Percentiles rank a stretch among this genome's conserved stretches.
Conservation (phyloP, 345 rosid genomes). For the Pistacia vera region DNA sequence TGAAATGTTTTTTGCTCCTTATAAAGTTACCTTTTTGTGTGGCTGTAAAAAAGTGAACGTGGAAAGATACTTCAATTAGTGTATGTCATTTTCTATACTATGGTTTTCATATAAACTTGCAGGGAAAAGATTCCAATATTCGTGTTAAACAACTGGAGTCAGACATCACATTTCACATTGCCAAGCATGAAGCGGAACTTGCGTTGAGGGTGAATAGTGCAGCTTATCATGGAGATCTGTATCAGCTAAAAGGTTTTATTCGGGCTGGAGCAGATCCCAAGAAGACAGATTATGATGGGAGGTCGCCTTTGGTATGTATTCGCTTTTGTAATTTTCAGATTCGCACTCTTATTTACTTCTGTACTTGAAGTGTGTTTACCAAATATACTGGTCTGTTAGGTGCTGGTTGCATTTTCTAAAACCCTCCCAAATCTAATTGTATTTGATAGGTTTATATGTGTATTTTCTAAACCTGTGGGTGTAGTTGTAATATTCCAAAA, state of each 20-base stretch:
- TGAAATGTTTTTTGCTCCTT: background rate
- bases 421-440: background rate
- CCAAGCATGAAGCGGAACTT: constrained; percentile 95
- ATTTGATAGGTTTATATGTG: background rate
- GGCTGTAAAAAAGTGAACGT: background rate
- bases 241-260: constrained; percentile 75
- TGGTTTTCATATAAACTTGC: constrained; percentile 25
- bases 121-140: constrained; percentile 75
- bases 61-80: background rate
- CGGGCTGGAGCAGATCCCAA: constrained; percentile 88
- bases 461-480: too few relatives aligned
- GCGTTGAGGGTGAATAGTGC: constrained; percentile 85
- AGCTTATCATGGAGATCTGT: constrained; percentile 80
- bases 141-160: constrained; percentile 76
- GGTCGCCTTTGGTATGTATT: constrained; percentile 79
- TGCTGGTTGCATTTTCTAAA: background rate
- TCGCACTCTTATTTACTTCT: background rate
- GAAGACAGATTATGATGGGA: constrained; percentile 90
- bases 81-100: background rate
- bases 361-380: background rate
- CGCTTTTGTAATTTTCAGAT: background rate
- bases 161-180: constrained; percentile 83
- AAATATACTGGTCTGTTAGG: background rate
- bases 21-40: background rate
- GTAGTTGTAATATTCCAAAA: too few relatives aligned